Evolutionary conservation across 2,329 filamentous ascomycete genomes (phyloP).

Genomic region (Xylariaceae sp.): DNA sequence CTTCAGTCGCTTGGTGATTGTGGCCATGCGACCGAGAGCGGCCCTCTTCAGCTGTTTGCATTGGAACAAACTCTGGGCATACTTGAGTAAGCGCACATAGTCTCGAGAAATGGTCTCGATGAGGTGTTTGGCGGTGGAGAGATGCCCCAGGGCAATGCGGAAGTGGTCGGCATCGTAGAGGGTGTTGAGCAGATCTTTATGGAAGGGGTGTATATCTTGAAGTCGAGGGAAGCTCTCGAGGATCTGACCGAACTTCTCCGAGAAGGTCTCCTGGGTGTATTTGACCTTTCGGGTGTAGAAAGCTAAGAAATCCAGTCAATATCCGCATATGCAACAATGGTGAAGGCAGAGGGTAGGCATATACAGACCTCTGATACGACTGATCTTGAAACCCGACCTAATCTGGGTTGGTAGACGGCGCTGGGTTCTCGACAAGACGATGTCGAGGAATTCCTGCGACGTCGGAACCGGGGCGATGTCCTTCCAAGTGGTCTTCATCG

Average conservation of each 20-base stretch:
- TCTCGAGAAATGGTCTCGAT: slow-evolving; percentile 96
- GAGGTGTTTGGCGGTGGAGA: slow-evolving; percentile 93
- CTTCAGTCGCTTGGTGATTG: slow-evolving; percentile 91
- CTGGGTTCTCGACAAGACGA: slow-evolving; percentile 92
- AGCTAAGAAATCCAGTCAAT: slow-evolving; percentile 33
- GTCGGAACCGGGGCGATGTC: slow-evolving; percentile 88
- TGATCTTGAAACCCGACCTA: slow-evolving; percentile 92
- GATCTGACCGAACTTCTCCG: slow-evolving; percentile 88
- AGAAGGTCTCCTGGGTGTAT: slow-evolving; percentile 95
- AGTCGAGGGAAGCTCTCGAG: slow-evolving; percentile 91
- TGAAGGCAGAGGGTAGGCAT: slow-evolving; percentile 4
- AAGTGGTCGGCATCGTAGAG: slow-evolving; percentile 99
- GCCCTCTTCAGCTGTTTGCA: slow-evolving; percentile 99
- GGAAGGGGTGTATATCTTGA: slow-evolving; percentile 94
- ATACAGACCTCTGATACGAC: slow-evolving; percentile 71
- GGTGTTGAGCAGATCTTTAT: slow-evolving; percentile 87
- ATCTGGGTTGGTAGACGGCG: slow-evolving; percentile 94
- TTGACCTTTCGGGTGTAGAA: slow-evolving; percentile 99
- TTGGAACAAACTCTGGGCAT: slow-evolving; percentile 95
- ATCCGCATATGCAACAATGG: slow-evolving; percentile 19
- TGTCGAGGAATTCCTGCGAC: slow-evolving; percentile 94
- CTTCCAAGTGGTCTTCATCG: slow-evolving; percentile 68
- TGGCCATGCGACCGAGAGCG: slow-evolving; percentile 96
- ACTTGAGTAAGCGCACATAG: slow-evolving; percentile 94
- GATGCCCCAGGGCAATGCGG: slow-evolving; percentile 91